Percentiles rank a stretch among this genome's conserved stretches.
Conservation (phyloP, 164 flowering plant species). For the Tetracentron sinense region DNA sequence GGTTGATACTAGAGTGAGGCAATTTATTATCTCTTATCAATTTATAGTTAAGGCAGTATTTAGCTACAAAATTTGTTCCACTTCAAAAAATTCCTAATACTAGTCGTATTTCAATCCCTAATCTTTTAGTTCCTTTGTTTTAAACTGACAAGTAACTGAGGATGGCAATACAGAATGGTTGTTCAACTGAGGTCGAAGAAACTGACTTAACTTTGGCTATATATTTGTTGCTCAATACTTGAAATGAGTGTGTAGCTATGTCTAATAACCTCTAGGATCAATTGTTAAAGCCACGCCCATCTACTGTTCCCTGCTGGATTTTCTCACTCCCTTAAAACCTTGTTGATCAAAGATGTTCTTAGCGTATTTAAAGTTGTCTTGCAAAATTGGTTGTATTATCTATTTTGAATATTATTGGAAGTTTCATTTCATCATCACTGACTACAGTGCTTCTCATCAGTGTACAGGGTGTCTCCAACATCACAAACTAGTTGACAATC, state of each 20-base stretch:
- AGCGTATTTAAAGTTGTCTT: not conserved
- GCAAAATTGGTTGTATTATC: no score
- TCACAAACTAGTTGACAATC: conserved; percentile 93
- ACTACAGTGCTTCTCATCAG: conserved; percentile 27
- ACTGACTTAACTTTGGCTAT: not conserved
- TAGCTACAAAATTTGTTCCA: no score
- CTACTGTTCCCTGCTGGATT: not conserved
- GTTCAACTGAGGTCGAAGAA: no score
- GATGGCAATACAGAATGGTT: no score
- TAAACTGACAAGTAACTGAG: no score
- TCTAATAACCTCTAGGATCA: not conserved
- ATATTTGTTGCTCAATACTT: not conserved
- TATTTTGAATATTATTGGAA: not conserved
- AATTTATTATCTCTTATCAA: no score
- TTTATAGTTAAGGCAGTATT: no score
- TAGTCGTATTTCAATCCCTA: no score
- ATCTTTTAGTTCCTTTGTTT: no score
- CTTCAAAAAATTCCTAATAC: no score
- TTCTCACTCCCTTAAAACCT: not conserved
- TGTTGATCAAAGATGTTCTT: not conserved
- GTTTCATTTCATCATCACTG: not conserved
- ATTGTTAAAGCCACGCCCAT: no score
- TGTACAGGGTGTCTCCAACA: conserved; percentile 88
- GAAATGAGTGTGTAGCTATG: not conserved
- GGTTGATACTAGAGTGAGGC: no score